Conservation (phyloP, 164 flowering plant species). For the Chimonanthus praecox region DNA sequence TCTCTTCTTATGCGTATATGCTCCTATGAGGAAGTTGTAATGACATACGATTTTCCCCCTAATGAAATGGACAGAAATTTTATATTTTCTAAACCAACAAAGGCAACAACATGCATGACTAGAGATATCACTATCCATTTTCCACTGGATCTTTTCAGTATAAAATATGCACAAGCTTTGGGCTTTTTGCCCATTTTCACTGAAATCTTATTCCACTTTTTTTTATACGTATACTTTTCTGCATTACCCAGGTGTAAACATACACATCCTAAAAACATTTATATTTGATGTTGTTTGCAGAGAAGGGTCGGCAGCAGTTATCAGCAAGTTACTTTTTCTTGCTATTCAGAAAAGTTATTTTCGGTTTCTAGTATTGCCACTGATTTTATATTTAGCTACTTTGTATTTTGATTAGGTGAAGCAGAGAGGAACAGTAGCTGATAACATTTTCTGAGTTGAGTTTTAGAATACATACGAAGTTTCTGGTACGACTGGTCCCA, state of each 20-base stretch:
- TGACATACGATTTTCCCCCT: neutral
- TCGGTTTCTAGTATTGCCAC: neutral
- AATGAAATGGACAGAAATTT: slow-evolving; percentile 1
- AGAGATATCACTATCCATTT: neutral
- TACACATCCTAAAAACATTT: neutral
- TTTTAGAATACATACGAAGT: slow-evolving; percentile 52
- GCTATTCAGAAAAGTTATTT: no score
- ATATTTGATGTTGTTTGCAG: neutral
- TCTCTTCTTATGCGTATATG: neutral
- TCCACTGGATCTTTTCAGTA: neutral
- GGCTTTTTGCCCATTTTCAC: neutral
- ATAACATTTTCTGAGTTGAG: slow-evolving; percentile 6
- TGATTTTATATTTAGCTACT: neutral
- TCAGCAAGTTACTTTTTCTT: neutral
- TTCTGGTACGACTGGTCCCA: slow-evolving; percentile 93
- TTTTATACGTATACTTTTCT: no score
- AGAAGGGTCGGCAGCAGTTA: neutral
- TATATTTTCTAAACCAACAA: neutral
- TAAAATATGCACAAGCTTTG: neutral
- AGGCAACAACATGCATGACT: neutral
- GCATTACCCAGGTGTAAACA: neutral
- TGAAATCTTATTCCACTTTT: no score
- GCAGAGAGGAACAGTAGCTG: neutral
- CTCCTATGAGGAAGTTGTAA: neutral
- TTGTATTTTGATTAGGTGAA: neutral